These are phyloP conservation scores for Aspergillus quadricinctus DNA, from an alignment of 2,329 filamentous ascomycete genomes.

Conservation along the genomic window DNA sequence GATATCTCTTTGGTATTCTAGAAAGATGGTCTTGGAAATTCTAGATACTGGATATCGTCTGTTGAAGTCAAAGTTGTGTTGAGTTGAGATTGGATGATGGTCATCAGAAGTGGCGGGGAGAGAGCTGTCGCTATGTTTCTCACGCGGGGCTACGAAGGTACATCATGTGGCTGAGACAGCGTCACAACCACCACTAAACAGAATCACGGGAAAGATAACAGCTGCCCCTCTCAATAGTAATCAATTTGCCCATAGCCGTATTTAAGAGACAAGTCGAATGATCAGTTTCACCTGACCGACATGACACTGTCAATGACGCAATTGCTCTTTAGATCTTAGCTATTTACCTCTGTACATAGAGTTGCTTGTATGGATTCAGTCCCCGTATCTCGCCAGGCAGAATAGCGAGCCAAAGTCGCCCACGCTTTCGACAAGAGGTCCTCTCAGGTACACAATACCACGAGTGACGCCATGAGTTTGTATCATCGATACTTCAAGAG, in stretches of 20 bases:
- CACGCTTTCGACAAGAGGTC: background rate
- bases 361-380: background rate
- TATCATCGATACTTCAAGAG: background rate
- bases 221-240: background rate
- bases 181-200: slow-evolving; percentile 3
- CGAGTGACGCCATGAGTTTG: background rate
- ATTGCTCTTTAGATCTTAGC: background rate
- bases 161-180: slow-evolving; percentile 15
- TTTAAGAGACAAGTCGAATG: background rate
- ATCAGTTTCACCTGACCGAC: background rate
- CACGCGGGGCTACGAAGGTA: slow-evolving; percentile 16
- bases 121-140: background rate
- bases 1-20: background rate
- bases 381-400: background rate
- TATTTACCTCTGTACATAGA: background rate
- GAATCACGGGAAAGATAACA: background rate
- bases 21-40: background rate
- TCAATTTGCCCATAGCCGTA: background rate
- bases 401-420: background rate
- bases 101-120: slow-evolving; percentile 6
- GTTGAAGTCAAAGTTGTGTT: background rate
- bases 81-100: background rate
- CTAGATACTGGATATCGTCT: background rate
- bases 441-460: background rate
- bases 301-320: background rate